Base-by-base conservation (phyloP, 495 filamentous ascomycete genomes). In the Trichoderma parareesei region DNA sequence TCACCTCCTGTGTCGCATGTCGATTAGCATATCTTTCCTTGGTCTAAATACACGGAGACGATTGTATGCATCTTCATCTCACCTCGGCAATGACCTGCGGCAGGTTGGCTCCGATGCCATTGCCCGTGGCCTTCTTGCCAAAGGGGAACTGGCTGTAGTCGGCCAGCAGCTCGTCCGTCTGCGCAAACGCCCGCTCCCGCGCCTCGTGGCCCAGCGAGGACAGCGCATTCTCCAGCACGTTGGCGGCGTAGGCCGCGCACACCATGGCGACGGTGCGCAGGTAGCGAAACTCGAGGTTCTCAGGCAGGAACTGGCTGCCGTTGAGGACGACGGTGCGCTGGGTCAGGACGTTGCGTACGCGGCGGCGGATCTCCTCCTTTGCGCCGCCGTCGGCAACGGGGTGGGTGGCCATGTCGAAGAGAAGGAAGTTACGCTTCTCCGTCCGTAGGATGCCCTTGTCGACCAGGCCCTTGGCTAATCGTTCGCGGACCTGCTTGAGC, bases 321-420 rank as follows among this genome's bases (percentile, higher is more conserved):
- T 90, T 88, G 40, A 98, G 82, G 38, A 98, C 92, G 67, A 98
- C 92, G 55, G 95, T 98, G 66, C 94, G 87, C 74, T 91, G 91
- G 65, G 91, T 97, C 69, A 97, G 86, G 62, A 97, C 86, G 74
- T 91, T 94, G 71, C 94, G 88, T 63, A 97, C 94, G 67, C 94
- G 88, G 71, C 89, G 85, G 69, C 93, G 86, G 69, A 98, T 91
- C 78, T 98, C 94, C 69, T 98, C 94, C 78, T 98, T 98, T 63
- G 94, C 94, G 69, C 92, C 93, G 67, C 91, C 90, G 74, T 98
- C 94, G 66, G 91, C 94, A 38, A 98, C 92, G n/a, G 94, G 94
- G 75, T 98, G 94, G 55, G 94, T 98, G 13, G 94, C 94, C 94
- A 98, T 98, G 79, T 98, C 94, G 79, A 98, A 98, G 63, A 98